phyloP scores from a whole-genome alignment of 768 basidiomycete species.

The Tulasnella sp. region DNA sequence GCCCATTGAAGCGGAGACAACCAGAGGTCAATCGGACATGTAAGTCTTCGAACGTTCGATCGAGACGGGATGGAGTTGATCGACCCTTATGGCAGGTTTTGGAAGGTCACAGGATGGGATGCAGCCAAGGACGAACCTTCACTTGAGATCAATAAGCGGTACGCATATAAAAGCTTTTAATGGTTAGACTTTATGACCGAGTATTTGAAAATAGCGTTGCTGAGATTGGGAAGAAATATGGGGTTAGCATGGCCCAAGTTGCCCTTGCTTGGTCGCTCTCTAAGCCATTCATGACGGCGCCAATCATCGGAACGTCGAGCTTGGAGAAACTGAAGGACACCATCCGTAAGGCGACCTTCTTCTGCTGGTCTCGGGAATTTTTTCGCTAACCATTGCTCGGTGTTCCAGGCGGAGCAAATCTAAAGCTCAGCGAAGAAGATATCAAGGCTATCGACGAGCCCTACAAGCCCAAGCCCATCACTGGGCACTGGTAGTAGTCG shows the following conservation, averaged over 20 bases:
- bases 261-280: background rate
- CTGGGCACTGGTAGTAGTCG: background rate
- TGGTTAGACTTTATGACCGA: background rate
- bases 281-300: background rate
- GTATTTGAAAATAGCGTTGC: background rate
- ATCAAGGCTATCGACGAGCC: background rate
- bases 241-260: background rate
- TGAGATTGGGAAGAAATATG: background rate
- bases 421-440: background rate
- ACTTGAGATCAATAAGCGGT: background rate
- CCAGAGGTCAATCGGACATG: background rate
- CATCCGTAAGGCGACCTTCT: background rate
- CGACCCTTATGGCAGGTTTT: background rate
- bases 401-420: background rate
- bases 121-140: background rate
- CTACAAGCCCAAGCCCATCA: background rate
- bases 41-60: background rate
- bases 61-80: background rate
- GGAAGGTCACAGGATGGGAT: background rate
- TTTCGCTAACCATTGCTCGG: background rate
- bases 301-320: background rate
- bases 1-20: conserved; percentile 11
- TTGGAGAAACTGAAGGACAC: background rate
- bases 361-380: background rate
- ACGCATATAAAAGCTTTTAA: background rate